phyloP scores from a whole-genome alignment of 23 red algal genomes.

The Pyropia yezoensis region DNA sequence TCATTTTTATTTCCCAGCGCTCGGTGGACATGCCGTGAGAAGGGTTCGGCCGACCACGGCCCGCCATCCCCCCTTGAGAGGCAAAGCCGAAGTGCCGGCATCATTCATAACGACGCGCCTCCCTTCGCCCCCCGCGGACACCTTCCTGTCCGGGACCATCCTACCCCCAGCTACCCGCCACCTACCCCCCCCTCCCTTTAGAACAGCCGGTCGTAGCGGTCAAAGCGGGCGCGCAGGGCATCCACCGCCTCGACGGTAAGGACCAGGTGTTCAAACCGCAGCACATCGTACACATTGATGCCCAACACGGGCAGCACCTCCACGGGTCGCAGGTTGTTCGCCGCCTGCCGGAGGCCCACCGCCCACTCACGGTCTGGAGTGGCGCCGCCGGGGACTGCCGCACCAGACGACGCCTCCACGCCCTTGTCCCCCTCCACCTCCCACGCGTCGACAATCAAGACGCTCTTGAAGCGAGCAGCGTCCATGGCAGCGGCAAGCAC shows the following conservation, averaged over 20 bases:
- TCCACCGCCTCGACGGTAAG: conserved; percentile 51
- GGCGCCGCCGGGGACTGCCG: not conserved
- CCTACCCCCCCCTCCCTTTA: not conserved
- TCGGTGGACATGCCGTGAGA: too few species aligned
- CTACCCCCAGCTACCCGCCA: too few species aligned
- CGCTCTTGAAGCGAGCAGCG: conserved; percentile 26
- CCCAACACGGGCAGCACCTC: conserved; percentile 41
- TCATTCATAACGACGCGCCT: too few species aligned
- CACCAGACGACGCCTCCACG: conserved; percentile 6
- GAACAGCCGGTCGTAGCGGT: conserved; percentile 35
- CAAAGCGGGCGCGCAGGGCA: conserved; percentile 32
- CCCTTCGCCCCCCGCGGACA: too few species aligned
- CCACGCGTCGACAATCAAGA: conserved; percentile 54
- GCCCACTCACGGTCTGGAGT: not conserved
- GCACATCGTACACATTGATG: conserved; percentile 83
- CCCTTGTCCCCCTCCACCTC: conserved; percentile 22
- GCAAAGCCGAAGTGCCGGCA: too few species aligned
- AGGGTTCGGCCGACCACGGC: too few species aligned
- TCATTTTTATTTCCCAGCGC: too few species aligned
- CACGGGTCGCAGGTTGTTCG: conserved; percentile 28
- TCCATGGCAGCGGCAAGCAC: conserved; percentile 30
- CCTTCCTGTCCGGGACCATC: too few species aligned
- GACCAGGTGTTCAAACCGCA: conserved; percentile 65
- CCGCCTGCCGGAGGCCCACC: conserved; percentile 15
- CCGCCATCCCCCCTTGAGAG: too few species aligned